These are phyloP conservation scores for Ceratopteris richardii DNA, from an alignment of 75 land plant species.

Conservation along the genomic window DNA sequence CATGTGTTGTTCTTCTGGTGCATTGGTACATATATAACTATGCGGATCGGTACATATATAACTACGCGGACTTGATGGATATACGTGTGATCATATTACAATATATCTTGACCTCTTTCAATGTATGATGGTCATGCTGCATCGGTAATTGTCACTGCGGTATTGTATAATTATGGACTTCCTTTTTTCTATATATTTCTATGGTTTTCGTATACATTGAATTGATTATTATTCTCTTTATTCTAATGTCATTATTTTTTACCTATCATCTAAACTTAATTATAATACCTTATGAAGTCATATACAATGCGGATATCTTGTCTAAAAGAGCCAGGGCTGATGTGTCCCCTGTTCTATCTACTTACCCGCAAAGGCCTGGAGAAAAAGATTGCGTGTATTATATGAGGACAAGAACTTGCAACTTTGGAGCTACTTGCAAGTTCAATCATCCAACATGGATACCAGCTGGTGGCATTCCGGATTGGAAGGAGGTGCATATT, in stretches of 20 bases:
- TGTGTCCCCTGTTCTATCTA: constrained; percentile 43
- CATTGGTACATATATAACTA: not conserved
- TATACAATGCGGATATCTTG: constrained; percentile 37
- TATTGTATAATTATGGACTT: not conserved
- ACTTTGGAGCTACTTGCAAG: constrained; percentile 79
- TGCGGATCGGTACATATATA: not conserved
- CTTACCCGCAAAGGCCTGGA: constrained; percentile 91
- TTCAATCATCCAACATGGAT: constrained; percentile 98
- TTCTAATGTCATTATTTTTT: not conserved
- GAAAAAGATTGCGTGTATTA: constrained; percentile 91
- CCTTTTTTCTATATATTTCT: not conserved
- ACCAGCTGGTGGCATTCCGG: constrained; percentile 91
- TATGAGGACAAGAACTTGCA: constrained; percentile 92
- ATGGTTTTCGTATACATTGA: not conserved
- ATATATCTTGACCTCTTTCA: constrained; percentile 3
- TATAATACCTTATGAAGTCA: constrained; percentile 26
- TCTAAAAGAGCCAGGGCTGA: constrained; percentile 55
- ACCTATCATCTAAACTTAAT: not conserved
- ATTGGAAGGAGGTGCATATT: constrained; percentile 93
- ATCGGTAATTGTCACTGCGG: not conserved
- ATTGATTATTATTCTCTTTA: not conserved
- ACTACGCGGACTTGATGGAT: constrained; percentile 2
- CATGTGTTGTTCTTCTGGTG: not conserved
- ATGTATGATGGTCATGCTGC: not conserved
- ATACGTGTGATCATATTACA: constrained; percentile 1